Percentiles rank a stretch among this genome's conserved stretches.
phyloP scores from a whole-genome alignment of 23 red algal genomes.

The Cyanidioschyzon merolae region DNA sequence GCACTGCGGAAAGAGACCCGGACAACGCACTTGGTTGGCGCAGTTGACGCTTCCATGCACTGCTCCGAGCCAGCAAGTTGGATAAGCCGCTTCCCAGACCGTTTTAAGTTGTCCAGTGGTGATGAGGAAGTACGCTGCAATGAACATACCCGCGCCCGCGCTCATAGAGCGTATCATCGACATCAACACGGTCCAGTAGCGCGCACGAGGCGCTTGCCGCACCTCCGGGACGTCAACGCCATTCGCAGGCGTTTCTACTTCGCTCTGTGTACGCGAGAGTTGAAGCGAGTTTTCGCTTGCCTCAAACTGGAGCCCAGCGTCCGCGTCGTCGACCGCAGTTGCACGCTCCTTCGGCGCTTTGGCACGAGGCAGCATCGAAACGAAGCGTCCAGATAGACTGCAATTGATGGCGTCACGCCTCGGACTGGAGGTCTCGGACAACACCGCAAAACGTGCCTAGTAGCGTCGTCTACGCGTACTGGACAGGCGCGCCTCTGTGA shows the following conservation, averaged over 20 bases:
- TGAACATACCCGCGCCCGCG: not conserved
- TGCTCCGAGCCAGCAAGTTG: slow-evolving; percentile 4
- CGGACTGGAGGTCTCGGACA: too few relatives aligned
- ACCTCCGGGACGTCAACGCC: not conserved
- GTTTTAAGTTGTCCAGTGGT: slow-evolving; percentile 8
- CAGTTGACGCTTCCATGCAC: not conserved
- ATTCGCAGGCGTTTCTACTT: not conserved
- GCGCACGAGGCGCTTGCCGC: not conserved
- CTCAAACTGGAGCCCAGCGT: not conserved
- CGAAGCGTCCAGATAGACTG: too few relatives aligned
- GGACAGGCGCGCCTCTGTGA: too few relatives aligned
- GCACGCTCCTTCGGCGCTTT: too few relatives aligned
- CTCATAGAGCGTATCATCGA: not conserved
- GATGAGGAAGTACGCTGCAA: slow-evolving; percentile 8
- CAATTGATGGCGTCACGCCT: too few relatives aligned
- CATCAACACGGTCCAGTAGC: not conserved
- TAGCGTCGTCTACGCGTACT: too few relatives aligned
- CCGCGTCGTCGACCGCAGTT: too few relatives aligned
- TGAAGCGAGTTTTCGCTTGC: not conserved
- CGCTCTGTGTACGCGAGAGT: not conserved
- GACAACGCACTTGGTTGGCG: not conserved
- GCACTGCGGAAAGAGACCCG: slow-evolving; percentile 17
- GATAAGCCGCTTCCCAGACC: slow-evolving; percentile 9
- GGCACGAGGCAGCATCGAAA: too few relatives aligned
- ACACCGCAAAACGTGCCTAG: too few relatives aligned